These are phyloP conservation scores for Metschnikowia borealis DNA, from an alignment of 805 yeast species.

Conservation along the genomic window DNA sequence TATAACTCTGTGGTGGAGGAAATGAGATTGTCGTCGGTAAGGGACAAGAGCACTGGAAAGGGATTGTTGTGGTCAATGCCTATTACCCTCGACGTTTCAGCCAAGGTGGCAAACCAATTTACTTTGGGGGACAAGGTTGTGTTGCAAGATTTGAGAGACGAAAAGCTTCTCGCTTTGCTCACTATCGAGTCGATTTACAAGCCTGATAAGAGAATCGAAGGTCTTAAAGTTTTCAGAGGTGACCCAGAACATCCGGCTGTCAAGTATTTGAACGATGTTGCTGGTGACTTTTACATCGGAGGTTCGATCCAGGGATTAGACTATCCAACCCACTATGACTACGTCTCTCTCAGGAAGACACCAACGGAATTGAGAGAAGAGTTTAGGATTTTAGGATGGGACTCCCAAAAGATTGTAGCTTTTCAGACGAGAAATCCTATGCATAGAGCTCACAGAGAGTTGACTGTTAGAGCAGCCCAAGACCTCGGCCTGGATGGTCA, in stretches of 20 bases:
- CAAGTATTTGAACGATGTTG: conserved; percentile 62
- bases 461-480: conserved; percentile 95
- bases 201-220: conserved; percentile 79
- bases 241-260: conserved; percentile 97
- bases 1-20: conserved; percentile 64
- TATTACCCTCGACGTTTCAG: conserved; percentile 75
- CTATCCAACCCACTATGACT: conserved; percentile 86
- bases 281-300: conserved; percentile 84
- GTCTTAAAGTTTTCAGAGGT: conserved; percentile 85
- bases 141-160: conserved; percentile 79
- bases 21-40: conserved; percentile 58
- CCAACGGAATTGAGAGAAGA: conserved; percentile 88
- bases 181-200: conserved; percentile 74
- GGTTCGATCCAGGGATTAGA: conserved; percentile 82
- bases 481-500: conserved; percentile 73
- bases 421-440: conserved; percentile 98
- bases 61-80: conserved; percentile 92
- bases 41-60: conserved; percentile 28
- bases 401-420: conserved; percentile 71
- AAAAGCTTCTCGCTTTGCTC: conserved; percentile 72
- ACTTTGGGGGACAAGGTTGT: conserved; percentile 60
- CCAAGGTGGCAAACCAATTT: conserved; percentile 42
- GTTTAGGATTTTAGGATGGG: conserved; percentile 79
- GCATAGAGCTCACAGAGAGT: conserved; percentile 97
- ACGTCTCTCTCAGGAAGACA: conserved; percentile 79